Evolutionary conservation across 2,329 filamentous ascomycete species (phyloP).

Genomic region (Cladophialophora exuberans): DNA sequence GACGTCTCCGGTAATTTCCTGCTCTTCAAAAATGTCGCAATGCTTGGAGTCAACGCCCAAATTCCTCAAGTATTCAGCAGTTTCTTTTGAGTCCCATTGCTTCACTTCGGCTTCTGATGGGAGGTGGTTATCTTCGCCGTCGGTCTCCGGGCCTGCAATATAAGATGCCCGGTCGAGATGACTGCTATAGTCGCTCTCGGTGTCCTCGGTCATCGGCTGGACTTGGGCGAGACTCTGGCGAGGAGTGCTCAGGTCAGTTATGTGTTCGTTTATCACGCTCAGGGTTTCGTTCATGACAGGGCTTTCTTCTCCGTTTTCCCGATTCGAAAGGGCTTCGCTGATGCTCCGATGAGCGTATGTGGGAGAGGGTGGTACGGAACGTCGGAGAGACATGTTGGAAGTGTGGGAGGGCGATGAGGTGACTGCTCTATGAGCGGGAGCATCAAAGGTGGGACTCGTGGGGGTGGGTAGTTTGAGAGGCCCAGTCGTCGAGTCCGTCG

Average conservation of each 20-base stretch:
- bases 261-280: slow-evolving; percentile 96
- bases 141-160: slow-evolving; percentile 91
- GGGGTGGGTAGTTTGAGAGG: slow-evolving; percentile 32
- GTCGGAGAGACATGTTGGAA: slow-evolving; percentile 36
- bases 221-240: slow-evolving; percentile 52
- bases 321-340: slow-evolving; percentile 51
- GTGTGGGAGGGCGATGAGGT: slow-evolving; percentile 18
- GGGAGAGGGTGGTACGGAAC: slow-evolving; percentile 42
- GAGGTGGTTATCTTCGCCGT: slow-evolving; percentile 80
- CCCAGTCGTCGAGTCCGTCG: slow-evolving; percentile 2
- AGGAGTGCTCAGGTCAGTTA: slow-evolving; percentile 77
- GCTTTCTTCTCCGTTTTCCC: slow-evolving; percentile 61
- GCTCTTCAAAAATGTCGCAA: slow-evolving; percentile 91
- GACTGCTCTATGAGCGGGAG: not conserved
- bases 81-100: slow-evolving; percentile 76
- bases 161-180: slow-evolving; percentile 77
- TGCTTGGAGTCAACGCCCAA: slow-evolving; percentile 84
- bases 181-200: slow-evolving; percentile 87
- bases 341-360: slow-evolving; percentile 48
- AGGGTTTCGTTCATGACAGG: slow-evolving; percentile 92
- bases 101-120: slow-evolving; percentile 75
- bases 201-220: slow-evolving; percentile 52
- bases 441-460: slow-evolving; percentile 5
- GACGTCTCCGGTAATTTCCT: slow-evolving; percentile 94
- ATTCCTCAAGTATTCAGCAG: slow-evolving; percentile 86